A percentile compares a stretch with the other conserved stretches of the same genome.
These are phyloP conservation scores for Penicillium brasilianum DNA, from an alignment of 2,329 filamentous ascomycete species.

Conservation along the genomic window DNA sequence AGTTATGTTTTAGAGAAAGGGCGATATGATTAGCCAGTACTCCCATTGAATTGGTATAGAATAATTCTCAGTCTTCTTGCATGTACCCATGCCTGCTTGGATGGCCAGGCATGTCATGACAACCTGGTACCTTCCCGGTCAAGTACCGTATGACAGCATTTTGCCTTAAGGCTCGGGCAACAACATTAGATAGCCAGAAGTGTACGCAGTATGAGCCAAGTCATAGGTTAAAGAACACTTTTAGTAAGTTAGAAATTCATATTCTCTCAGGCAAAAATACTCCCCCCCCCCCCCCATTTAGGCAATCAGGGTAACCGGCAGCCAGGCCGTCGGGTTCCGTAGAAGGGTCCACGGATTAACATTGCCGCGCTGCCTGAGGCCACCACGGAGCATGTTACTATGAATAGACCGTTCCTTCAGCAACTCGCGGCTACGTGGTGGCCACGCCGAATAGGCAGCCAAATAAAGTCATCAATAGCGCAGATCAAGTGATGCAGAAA, in stretches of 20 bases:
- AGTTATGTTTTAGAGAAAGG: too few species aligned
- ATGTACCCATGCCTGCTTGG: too few species aligned
- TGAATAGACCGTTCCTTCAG: constrained; percentile 17
- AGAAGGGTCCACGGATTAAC: neutral
- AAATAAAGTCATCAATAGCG: constrained; percentile 5
- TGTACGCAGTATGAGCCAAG: neutral
- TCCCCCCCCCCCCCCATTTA: too few species aligned
- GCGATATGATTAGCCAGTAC: too few species aligned
- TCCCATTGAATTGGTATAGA: too few species aligned
- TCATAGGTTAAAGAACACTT: neutral
- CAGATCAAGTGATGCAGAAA: neutral
- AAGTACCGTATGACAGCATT: neutral
- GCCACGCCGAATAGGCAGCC: constrained; percentile 10
- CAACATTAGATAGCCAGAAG: neutral
- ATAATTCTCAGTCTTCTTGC: too few species aligned
- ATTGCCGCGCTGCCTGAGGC: neutral
- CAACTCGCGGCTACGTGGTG: constrained; percentile 9
- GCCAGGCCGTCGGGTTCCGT: neutral
- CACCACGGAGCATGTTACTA: constrained; percentile 15
- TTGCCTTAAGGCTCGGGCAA: neutral
- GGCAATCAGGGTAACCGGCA: neutral
- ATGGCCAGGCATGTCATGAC: too few species aligned
- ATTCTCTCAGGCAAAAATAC: neutral
- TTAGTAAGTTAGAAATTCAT: neutral
- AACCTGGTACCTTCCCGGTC: neutral